Base-by-base conservation (phyloP, 352 stramenopile species). In the Thalassiosira livingstoniorum region DNA sequence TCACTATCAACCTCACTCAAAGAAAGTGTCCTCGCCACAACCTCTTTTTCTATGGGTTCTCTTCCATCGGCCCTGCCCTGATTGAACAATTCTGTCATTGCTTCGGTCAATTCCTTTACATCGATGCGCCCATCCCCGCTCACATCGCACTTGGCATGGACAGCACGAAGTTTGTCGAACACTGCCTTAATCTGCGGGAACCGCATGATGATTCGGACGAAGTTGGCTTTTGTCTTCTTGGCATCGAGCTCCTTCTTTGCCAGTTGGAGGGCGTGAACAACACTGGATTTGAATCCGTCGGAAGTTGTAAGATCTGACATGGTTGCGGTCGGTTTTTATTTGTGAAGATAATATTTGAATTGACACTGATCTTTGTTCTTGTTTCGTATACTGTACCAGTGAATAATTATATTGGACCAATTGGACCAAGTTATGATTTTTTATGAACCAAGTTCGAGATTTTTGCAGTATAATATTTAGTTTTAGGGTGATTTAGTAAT, bases 191-290 rank as follows among this genome's bases (percentile, higher is more conserved):
- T 87, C 75, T 82, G 71, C 51, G 72, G 72, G 27, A 87, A 87
- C 29, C 80, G 72, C 80, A 87, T 87, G 15, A 87, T 82, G 58
- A 87, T 87, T 18, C 80, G 72, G 27, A 87, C 65, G 39, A 87
- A 87, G 58, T 87, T 87, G 34, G 80, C 80, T 27, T 87, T 87
- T 54, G 79, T 34, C 42, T 80, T 34, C 18, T 66, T 76, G 53
- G 71, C 65, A n/a, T 78, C 80, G 10, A 82, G 68, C 27, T 80
- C 43, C n/a, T 68, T 80, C 54, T 78, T 78, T 21, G 73, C 80
- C n/a, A 82, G 25, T 67, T 82, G 32, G 39, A 87, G 80, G 25
- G 73, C 80, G 42, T 62, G 47, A 2, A 87, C 42, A 2, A 87
- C 54, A 31, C 82, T 57, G 0, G 47, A 23, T 54, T 82, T 66